Percentiles rank a stretch among this genome's conserved stretches.
Evolutionary conservation across 192 early-diverging fungal genomes (phyloP).

Genomic region (Coemansia sp.): DNA sequence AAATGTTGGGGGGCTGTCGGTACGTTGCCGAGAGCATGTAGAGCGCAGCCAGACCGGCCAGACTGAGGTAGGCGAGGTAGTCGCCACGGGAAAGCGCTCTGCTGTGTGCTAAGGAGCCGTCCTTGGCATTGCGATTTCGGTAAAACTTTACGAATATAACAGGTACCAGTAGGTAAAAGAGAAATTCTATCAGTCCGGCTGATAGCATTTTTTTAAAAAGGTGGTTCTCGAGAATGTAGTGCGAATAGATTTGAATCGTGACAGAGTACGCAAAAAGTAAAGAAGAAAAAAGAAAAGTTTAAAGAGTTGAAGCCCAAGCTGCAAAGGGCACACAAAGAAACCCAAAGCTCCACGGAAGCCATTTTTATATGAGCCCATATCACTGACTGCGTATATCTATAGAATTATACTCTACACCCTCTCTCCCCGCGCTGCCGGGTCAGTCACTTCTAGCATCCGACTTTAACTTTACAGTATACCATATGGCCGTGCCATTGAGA

Average conservation of each 20-base stretch:
- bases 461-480: background rate
- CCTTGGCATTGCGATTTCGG: slow-evolving; percentile 27
- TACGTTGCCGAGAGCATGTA: slow-evolving; percentile 25
- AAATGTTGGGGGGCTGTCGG: slow-evolving; percentile 36
- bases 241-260: slow-evolving; percentile 2
- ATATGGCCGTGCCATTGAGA: slow-evolving; percentile 39
- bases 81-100: slow-evolving; percentile 24
- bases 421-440: background rate
- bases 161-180: slow-evolving; percentile 43
- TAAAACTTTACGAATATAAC: slow-evolving; percentile 37
- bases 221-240: background rate
- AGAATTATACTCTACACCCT: background rate
- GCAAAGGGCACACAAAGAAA: background rate
- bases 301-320: background rate
- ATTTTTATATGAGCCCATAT: background rate
- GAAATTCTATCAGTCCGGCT: slow-evolving; percentile 31
- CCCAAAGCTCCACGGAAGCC: background rate
- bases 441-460: background rate
- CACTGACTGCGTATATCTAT: background rate
- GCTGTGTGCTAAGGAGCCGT: slow-evolving; percentile 20
- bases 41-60: slow-evolving; percentile 16
- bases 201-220: slow-evolving; percentile 26
- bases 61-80: slow-evolving; percentile 25
- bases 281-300: background rate
- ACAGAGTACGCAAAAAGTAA: background rate